These are phyloP conservation scores for Larix kaempferi DNA, from an alignment of 75 land plant species.

Conservation along the genomic window DNA sequence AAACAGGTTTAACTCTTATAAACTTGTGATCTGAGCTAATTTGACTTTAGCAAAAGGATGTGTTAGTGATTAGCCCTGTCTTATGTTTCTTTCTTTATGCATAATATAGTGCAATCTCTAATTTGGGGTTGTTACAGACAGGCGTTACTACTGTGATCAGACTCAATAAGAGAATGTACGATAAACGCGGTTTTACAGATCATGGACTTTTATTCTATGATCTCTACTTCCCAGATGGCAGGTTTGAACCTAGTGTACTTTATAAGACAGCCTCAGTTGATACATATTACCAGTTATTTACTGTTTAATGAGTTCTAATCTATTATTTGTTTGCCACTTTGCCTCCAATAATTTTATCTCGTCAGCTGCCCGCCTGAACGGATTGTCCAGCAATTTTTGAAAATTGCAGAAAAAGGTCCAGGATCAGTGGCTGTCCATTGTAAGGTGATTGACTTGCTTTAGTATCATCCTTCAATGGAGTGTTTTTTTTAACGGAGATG, in stretches of 20 bases:
- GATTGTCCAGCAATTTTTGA: slow-evolving; percentile 42
- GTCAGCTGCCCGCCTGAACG: slow-evolving; percentile 52
- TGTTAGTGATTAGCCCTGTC: background rate
- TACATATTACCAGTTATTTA: background rate
- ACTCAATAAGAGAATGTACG: slow-evolving; percentile 41
- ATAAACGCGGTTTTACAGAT: slow-evolving; percentile 37
- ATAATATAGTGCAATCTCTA: no score
- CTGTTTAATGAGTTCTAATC: background rate
- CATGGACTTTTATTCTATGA: slow-evolving; percentile 44
- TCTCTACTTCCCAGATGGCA: slow-evolving; percentile 58
- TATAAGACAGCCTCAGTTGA: background rate
- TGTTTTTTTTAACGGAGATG: no score
- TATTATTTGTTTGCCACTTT: background rate
- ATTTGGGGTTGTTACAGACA: slow-evolving; percentile 18
- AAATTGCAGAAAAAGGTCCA: slow-evolving; percentile 37
- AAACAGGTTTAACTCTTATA: slow-evolving; percentile 33
- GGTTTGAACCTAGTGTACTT: slow-evolving; percentile 14
- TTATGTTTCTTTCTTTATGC: slow-evolving; percentile 6
- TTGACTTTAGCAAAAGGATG: background rate
- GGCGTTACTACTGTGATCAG: slow-evolving; percentile 35
- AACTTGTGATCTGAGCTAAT: background rate
- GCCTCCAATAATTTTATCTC: background rate
- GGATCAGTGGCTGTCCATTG: slow-evolving; percentile 53
- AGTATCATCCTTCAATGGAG: no score
- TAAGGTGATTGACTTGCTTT: slow-evolving; percentile 17